Percentiles rank a stretch among this genome's conserved stretches.
Evolutionary conservation across 78 protist species (phyloP).

Genomic region (Pigoraptor vietnamica): DNA sequence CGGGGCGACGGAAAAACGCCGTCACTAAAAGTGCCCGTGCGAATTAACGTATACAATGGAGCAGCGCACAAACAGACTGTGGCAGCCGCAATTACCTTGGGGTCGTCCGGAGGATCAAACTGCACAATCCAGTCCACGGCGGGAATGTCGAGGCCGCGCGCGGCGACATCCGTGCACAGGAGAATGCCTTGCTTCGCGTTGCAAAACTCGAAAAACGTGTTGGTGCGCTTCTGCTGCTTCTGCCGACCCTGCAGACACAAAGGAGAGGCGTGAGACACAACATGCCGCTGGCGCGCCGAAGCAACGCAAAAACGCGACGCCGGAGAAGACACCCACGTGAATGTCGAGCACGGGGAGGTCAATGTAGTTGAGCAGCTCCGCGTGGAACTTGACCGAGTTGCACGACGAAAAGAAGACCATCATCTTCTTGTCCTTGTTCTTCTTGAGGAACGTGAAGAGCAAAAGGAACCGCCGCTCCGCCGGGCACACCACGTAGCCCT

Average conservation of each 20-base stretch:
- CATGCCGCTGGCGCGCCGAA: too few relatives aligned
- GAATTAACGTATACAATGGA: not conserved
- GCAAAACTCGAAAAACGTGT: slow-evolving; percentile 95
- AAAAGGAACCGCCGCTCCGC: slow-evolving; percentile 85
- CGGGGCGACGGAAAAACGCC: not conserved
- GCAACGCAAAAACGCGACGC: not conserved
- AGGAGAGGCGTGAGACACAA: not conserved
- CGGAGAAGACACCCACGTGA: slow-evolving; percentile 59
- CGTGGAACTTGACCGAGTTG: slow-evolving; percentile 88
- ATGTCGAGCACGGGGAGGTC: slow-evolving; percentile 92
- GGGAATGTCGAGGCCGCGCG: slow-evolving; percentile 99
- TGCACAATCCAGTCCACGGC: slow-evolving; percentile 97
- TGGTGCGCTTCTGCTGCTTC: slow-evolving; percentile 95
- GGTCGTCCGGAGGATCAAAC: slow-evolving; percentile 96
- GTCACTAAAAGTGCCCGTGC: not conserved
- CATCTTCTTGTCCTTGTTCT: slow-evolving; percentile 81
- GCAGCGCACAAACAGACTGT: not conserved
- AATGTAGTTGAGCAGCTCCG: slow-evolving; percentile 97
- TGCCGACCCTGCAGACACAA: slow-evolving; percentile 59
- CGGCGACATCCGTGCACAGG: slow-evolving; percentile 98
- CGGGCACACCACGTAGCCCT: slow-evolving; percentile 93
- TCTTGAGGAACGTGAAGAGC: slow-evolving; percentile 94
- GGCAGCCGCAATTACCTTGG: not conserved
- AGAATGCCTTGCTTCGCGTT: slow-evolving; percentile 89
- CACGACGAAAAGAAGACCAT: slow-evolving; percentile 83